Percentiles rank a stretch among this genome's conserved stretches.
Conservation (phyloP, 768 basidiomycete genomes). For the Suillus tomentosus region DNA sequence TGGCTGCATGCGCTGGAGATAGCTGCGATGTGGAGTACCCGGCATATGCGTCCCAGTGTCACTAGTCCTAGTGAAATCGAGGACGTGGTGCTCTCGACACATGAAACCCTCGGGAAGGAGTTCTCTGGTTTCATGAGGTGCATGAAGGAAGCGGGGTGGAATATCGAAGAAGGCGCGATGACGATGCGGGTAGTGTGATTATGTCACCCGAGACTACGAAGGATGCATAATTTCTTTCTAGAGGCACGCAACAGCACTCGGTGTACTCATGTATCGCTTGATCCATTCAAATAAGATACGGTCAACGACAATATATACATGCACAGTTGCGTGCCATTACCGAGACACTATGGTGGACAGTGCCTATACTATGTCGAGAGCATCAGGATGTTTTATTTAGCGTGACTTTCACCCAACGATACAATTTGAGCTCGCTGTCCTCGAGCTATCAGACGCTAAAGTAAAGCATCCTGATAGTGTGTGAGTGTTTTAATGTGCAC, state of each 20-base stretch:
- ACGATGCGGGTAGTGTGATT: slow-evolving; percentile 29
- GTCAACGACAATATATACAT: no score
- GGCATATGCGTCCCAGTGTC: slow-evolving; percentile 2
- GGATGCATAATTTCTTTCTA: background rate
- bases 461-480: no score
- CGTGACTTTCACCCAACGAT: no score
- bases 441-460: no score
- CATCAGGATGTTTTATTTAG: no score
- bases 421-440: no score
- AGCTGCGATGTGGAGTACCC: slow-evolving; percentile 12
- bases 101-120: slow-evolving; percentile 15
- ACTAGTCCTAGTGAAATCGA: slow-evolving; percentile 6
- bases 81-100: slow-evolving; percentile 17
- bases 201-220: slow-evolving; percentile 8
- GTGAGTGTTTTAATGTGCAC: no score
- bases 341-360: no score
- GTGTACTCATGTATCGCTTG: background rate
- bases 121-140: slow-evolving; percentile 24
- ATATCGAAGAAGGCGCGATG: slow-evolving; percentile 34
- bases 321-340: no score
- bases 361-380: no score
- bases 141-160: slow-evolving; percentile 39
- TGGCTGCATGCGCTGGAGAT: slow-evolving; percentile 43
- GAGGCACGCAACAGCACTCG: background rate
- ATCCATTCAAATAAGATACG: background rate